Conservation (phyloP, 306 rosid species). For the Rosa rugosa region DNA sequence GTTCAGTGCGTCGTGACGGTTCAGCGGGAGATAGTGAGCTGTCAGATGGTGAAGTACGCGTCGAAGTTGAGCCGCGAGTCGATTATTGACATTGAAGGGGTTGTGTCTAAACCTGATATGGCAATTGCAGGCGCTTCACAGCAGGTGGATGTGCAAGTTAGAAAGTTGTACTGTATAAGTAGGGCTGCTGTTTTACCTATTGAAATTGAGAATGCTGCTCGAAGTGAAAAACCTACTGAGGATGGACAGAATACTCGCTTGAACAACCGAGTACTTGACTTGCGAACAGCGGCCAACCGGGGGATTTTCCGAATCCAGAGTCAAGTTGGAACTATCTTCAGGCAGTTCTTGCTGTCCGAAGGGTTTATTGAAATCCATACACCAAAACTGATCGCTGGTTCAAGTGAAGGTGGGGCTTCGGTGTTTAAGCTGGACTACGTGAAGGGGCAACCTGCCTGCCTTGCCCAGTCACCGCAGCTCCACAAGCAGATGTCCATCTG, state of each 20-base stretch:
- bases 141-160: conserved; percentile 89
- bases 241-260: conserved; percentile 69
- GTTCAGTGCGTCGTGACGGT: conserved; percentile 79
- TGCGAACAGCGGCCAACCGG: conserved; percentile 75
- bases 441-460: conserved; percentile 69
- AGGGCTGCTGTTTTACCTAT: conserved; percentile 69
- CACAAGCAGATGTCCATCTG: conserved; percentile 94
- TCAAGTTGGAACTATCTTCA: conserved; percentile 51
- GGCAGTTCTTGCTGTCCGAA: conserved; percentile 55
- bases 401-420: conserved; percentile 97
- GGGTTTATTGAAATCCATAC: conserved; percentile 71
- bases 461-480: conserved; percentile 94
- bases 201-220: conserved; percentile 75
- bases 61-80: conserved; percentile 73
- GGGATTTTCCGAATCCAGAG: conserved; percentile 68
- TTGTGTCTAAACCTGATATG: conserved; percentile 52
- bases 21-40: conserved; percentile 58
- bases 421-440: conserved; percentile 81
- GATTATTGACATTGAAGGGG: conserved; percentile 65
- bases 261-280: conserved; percentile 66
- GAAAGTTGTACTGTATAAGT: conserved; percentile 59
- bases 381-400: conserved; percentile 76
- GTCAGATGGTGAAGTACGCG: conserved; percentile 83
- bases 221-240: conserved; percentile 43
- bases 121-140: conserved; percentile 76